phyloP scores from a whole-genome alignment of 2,329 filamentous ascomycete genomes.

The Neofusicoccum ribis region DNA sequence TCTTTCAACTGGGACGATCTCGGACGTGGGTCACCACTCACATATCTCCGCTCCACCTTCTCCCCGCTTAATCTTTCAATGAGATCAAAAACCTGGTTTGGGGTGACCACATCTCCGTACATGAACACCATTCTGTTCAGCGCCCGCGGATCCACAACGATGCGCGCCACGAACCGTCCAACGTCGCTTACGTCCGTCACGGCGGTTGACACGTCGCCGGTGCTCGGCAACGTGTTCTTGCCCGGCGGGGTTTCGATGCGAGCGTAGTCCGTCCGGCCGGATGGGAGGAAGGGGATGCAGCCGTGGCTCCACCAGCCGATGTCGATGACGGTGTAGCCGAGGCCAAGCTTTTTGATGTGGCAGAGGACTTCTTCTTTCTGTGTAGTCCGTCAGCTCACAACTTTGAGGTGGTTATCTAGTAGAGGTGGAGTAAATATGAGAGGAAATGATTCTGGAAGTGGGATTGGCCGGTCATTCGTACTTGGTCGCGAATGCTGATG shows the following conservation, averaged over 20 bases:
- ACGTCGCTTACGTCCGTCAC: slow-evolving; percentile 55
- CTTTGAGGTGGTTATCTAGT: too few species aligned
- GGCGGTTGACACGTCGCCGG: slow-evolving; percentile 44
- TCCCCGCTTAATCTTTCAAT: slow-evolving; percentile 54
- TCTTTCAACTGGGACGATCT: not conserved
- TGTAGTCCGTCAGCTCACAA: not conserved
- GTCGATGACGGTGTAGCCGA: slow-evolving; percentile 60
- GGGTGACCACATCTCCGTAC: slow-evolving; percentile 48
- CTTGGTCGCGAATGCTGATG: slow-evolving; percentile 44
- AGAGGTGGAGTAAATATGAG: too few species aligned
- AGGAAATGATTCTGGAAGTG: too few species aligned
- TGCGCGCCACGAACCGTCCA: slow-evolving; percentile 52
- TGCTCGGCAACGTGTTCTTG: not conserved
- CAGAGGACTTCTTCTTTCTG: slow-evolving; percentile 55
- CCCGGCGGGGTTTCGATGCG: not conserved
- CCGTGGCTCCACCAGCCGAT: slow-evolving; percentile 61
- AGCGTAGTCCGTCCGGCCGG: slow-evolving; percentile 43
- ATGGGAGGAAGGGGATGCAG: slow-evolving; percentile 44
- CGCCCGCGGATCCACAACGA: slow-evolving; percentile 55
- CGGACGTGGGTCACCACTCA: slow-evolving; percentile 26
- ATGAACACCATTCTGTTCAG: slow-evolving; percentile 55
- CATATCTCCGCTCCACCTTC: slow-evolving; percentile 43
- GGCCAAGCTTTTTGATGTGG: slow-evolving; percentile 48
- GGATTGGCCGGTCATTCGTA: slow-evolving; percentile 19
- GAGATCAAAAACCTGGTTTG: slow-evolving; percentile 49